Base-by-base conservation (phyloP, 1,139 yeast species). In the Debaryomycetaceae sp. region DNA sequence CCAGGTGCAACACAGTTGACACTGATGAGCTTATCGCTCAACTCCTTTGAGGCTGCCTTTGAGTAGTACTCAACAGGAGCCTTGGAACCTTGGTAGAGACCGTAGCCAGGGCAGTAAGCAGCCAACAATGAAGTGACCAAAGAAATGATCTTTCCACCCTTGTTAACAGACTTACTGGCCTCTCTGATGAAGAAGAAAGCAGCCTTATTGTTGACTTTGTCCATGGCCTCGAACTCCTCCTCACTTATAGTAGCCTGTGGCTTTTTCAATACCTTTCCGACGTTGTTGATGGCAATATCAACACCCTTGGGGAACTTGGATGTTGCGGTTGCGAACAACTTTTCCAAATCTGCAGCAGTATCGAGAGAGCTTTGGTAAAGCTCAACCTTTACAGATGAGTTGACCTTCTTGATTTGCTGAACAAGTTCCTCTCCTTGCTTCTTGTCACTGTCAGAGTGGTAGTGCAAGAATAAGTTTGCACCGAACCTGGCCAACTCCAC, bases 1-100 rank as follows among this genome's bases (percentile, higher is more conserved):
- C 87, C 87, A 41, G 87, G 87, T 4, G 86, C 85, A 47, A 82
- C 78, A 54, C 76, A 70, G 55, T 78, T 80, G 54, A 78, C 83
- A 8, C 80, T 69, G 48, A 82, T 76, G 8, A 73, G 70, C 52
- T 66, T 73, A 22, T 66, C 60, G 27, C 64, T 67, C 48, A 79
- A 69, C 57, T 82, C 87, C 61, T 81, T 80, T 13, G 85, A 76
- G 13, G 81, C 77, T 20, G 84, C 65, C 54, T 81, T 79, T 46
- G 74, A 60, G 62, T 78, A 79, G 62, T 70, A 75, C 56, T 80
- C 85, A 45, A 81, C 86, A n/a, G 81, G 76, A 4, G 81, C 76
- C 62, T 81, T 82, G 30, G 82, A 67, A 46, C 85, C 87, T 58
- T 81, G 85, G 54, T 82, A 82, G 23, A 74, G 51, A 7, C 80